A percentile compares a stretch with the other conserved stretches of the same genome.
phyloP scores from a whole-genome alignment of 345 rosid species.

The Bruguiera sexangula region DNA sequence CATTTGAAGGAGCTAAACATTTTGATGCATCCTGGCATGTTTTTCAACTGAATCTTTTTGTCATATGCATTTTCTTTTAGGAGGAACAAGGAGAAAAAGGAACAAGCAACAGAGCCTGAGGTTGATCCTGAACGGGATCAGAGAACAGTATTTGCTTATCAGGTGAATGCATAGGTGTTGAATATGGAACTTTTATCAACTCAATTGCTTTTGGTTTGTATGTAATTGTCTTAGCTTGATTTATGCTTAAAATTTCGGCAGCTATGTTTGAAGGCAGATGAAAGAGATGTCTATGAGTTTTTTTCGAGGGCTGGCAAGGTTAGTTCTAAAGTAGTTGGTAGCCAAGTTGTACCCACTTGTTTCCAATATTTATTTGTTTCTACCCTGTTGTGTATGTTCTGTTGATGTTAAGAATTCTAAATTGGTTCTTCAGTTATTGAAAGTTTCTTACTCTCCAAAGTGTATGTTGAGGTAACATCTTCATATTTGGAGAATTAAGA shows the following conservation, averaged over 20 bases:
- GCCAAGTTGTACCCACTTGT: not conserved
- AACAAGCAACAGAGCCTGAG: slow-evolving; percentile 74
- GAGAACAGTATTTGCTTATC: slow-evolving; percentile 98
- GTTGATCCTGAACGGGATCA: slow-evolving; percentile 99
- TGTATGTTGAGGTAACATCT: not conserved
- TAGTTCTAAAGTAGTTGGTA: slow-evolving; percentile 14
- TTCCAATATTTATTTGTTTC: not conserved
- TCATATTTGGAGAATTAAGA: slow-evolving; percentile 1
- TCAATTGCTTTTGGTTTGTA: slow-evolving; percentile 6
- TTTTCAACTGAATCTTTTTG: slow-evolving; percentile 13
- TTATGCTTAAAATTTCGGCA: slow-evolving; percentile 27
- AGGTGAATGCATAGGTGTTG: slow-evolving; percentile 42
- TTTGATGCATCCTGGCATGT: not conserved
- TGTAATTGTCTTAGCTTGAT: not conserved
- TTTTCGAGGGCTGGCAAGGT: slow-evolving; percentile 99
- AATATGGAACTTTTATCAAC: not conserved
- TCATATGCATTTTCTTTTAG: slow-evolving; percentile 43
- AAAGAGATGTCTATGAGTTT: slow-evolving; percentile 89
- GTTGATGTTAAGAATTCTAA: not conserved
- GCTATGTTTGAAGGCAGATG: slow-evolving; percentile 91
- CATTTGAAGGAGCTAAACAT: slow-evolving; percentile 11
- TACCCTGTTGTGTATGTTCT: not conserved
- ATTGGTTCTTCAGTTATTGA: not conserved
- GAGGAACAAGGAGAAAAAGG: slow-evolving; percentile 74
- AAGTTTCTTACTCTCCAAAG: not conserved